Percentiles rank a stretch among this genome's conserved stretches.
These are phyloP conservation scores for Thinopyrum elongatum DNA, from an alignment of 176 grass and related monocot genomes.

Conservation along the genomic window DNA sequence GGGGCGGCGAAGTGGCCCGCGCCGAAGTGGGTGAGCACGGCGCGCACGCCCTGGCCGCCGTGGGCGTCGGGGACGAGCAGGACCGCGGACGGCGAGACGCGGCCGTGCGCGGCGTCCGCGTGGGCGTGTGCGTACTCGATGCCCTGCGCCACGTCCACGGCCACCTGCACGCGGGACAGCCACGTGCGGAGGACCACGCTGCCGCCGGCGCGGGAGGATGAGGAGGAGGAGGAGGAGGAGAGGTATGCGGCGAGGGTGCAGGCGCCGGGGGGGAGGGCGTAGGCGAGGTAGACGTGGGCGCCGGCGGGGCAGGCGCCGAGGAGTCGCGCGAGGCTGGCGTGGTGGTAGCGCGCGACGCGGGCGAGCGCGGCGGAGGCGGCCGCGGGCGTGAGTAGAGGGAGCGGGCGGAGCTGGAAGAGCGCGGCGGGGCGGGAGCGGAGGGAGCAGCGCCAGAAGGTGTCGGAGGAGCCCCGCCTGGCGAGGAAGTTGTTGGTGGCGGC, in stretches of 20 bases:
- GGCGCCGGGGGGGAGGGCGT: constrained; percentile 37
- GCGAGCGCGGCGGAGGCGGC: constrained; percentile 31
- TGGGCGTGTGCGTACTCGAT: constrained; percentile 79
- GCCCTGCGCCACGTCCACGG: constrained; percentile 59
- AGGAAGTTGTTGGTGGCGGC: constrained; percentile 80
- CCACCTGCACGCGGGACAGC: constrained; percentile 52
- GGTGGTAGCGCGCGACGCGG: constrained; percentile 41
- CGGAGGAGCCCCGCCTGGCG: constrained; percentile 38
- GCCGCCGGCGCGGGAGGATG: constrained; percentile 29
- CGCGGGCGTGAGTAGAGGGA: not conserved
- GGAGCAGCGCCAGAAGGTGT: constrained; percentile 55
- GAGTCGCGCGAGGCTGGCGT: constrained; percentile 52
- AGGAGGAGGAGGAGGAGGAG: constrained; percentile 28
- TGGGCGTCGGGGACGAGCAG: constrained; percentile 46
- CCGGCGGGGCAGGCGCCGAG: constrained; percentile 65
- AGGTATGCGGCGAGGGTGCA: constrained; percentile 52
- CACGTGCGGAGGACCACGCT: constrained; percentile 41
- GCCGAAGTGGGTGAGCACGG: constrained; percentile 60
- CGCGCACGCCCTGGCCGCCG: constrained; percentile 20
- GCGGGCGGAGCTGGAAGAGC: constrained; percentile 48
- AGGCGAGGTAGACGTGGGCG: constrained; percentile 64
- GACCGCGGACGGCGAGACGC: constrained; percentile 38
- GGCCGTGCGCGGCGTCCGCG: constrained; percentile 40
- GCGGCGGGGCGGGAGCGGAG: constrained; percentile 48
- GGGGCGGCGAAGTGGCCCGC: constrained; percentile 29